Base-by-base conservation (phyloP, 768 basidiomycete species). In the Leucocoprinus leucothites region DNA sequence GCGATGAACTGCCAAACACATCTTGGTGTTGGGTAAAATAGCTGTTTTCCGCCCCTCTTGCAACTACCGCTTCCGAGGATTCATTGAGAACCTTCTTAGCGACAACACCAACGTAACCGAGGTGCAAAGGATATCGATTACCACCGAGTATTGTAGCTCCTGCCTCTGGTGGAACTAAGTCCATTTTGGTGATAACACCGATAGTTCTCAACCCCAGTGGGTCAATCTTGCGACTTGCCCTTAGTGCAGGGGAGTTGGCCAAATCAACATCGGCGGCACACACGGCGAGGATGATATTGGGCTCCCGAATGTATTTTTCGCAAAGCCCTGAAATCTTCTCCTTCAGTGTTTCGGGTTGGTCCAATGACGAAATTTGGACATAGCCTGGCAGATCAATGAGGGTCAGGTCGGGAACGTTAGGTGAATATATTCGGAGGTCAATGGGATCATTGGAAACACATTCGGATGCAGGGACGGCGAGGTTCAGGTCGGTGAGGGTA, bases 101-200 rank as follows among this genome's bases (percentile, higher is more conserved):
- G 2, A 99, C 91, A 19, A 99, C 96, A 21, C 97, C 97, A 22
- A 99, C 91, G 63, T 99, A 98, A 13, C 97, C 97, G 0, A 99
- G 81, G 62, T 97, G 94, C 9, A 99, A 78, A n/a, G 97, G 97
- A 65, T 99, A 99, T 48, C 94, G 79, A 65, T 96, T 94, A 0
- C 94, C 94, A 14, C 84, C 74, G 11, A 99, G 75, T 57, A 98
- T 93, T 31, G 67, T 60, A 0, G 86, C 89, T 9, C 96, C 97
- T 57, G 87, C 80, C 51, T 91, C 88, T 2, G 96, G 82, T 38
- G 86, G 78, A 16, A 99, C 94, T 31, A 99, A 77, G 67, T 99
- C 97, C 97, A 99, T 98, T 79, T 99, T 99, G 19, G 97, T 99
- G 41, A 99, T 81, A 14, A 99, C 97, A 25, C 97, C 97, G 61